Evolutionary conservation across 805 yeast species (phyloP).

Genomic region (Ascoidea tarda): DNA sequence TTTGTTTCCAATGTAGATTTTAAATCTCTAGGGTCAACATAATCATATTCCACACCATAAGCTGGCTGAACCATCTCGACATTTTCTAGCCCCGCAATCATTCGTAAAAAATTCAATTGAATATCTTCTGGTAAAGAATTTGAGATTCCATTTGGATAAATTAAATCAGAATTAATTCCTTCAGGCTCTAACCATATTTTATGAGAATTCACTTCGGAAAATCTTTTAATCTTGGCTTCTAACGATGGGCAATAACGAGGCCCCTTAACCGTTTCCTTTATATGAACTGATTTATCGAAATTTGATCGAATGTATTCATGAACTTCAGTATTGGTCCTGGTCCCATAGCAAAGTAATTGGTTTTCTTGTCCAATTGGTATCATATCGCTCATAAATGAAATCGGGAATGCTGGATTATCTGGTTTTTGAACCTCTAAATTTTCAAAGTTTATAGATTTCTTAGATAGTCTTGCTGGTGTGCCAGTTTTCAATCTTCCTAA

Average conservation of each 20-base stretch:
- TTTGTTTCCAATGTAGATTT: conserved; percentile 71
- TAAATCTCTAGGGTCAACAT: conserved; percentile 85
- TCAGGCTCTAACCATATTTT: conserved; percentile 95
- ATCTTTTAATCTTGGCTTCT: conserved; percentile 76
- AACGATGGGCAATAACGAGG: conserved; percentile 97
- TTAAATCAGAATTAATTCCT: conserved; percentile 73
- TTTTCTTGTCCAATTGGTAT: conserved; percentile 41
- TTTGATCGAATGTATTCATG: conserved; percentile 60
- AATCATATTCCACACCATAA: conserved; percentile 98
- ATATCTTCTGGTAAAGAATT: conserved; percentile 94
- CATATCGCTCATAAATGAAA: conserved; percentile 67
- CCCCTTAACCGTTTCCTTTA: conserved; percentile 86
- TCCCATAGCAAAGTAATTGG: conserved; percentile 61
- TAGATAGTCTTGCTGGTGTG: conserved; percentile 83
- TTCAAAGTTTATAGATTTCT: conserved; percentile 54
- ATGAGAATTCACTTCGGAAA: conserved; percentile 64
- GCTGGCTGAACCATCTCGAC: conserved; percentile 91
- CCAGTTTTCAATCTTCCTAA: conserved; percentile 92
- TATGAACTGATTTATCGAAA: conserved; percentile 75
- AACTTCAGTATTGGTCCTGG: conserved; percentile 62
- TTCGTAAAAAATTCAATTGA: conserved; percentile 55
- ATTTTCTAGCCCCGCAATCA: conserved; percentile 82
- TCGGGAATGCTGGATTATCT: conserved; percentile 76
- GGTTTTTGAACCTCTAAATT: conserved; percentile 61
- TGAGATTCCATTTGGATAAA: conserved; percentile 94